Evolutionary conservation across 148 eudicot genomes (phyloP), one percentile per base, ranked within the genome.

Genomic region (Camellia granthamiana): DNA sequence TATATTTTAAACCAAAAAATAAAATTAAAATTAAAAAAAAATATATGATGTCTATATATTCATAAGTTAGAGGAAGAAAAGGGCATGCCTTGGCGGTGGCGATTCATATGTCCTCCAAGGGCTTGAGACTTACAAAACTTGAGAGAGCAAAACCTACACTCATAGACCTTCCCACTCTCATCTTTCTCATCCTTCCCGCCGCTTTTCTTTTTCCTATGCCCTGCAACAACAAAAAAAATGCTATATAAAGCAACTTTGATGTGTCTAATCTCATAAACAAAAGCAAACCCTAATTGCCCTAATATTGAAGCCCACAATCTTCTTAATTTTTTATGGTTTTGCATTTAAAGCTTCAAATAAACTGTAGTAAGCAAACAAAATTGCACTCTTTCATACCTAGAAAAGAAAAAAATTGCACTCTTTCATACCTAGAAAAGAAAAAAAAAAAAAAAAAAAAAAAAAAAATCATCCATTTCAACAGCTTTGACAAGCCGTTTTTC

Each of bases 61-160:
- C 1, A 0, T 30, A 30, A 30, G 30, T 30, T 30, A 30, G 30
- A 30, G 30, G 30, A 30, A 30, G 30, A 30, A 30, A 30, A 30
- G 30, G 30, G 30, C 30, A 30, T 30, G 77, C 98, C 98, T 90
- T 95, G 99, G 86, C 99, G 99, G 85, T 95, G 99, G 90, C 99
- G 97, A 87, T 95, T 95, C 99, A 95, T 95, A 85, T 95, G 99
- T 62, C 99, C 99, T 61, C 99, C 99, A 63, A 95, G 97, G 59
- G 99, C 97, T 90, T 95, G 99, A 76, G 99, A 95, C 82, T 95
- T 95, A 86, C 97, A 90, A 82, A 95, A 95, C 89, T 93, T 95
- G 86, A 95, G 97, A 66, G 99, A 93, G 79, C 99, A 95, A 88
- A 95, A 95, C 89, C 99, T 92, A 82, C 99, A 95, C 80, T 93